Evolutionary conservation across 2,329 filamentous ascomycete genomes (phyloP).

Genomic region (Massarina eburnea): DNA sequence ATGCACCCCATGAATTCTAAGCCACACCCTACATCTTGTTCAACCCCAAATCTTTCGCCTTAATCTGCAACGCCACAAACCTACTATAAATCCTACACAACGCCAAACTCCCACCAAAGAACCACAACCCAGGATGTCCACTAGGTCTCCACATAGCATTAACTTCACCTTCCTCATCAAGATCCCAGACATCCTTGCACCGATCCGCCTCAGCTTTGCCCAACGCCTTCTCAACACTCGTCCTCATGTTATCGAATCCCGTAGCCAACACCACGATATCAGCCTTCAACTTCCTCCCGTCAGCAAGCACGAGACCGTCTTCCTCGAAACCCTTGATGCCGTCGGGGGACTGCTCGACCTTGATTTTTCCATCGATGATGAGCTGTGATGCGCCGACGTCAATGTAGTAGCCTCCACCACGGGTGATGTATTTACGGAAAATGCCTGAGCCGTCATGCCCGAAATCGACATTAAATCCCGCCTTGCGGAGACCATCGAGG

Average conservation of each 20-base stretch:
- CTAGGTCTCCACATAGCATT: constrained; percentile 43
- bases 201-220: constrained; percentile 62
- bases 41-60: constrained; percentile 43
- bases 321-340: constrained; percentile 57
- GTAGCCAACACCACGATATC: constrained; percentile 62
- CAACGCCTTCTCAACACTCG: constrained; percentile 62
- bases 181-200: constrained; percentile 52
- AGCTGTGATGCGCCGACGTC: constrained; percentile 66
- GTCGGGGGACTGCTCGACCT: constrained; percentile 53
- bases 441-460: constrained; percentile 61
- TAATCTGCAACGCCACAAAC: constrained; percentile 46
- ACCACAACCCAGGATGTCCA: constrained; percentile 46
- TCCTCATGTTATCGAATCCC: constrained; percentile 68
- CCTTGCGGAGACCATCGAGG: constrained; percentile 53
- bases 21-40: constrained; percentile 1
- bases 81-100: constrained; percentile 41
- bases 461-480: constrained; percentile 62
- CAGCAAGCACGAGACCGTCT: constrained; percentile 46
- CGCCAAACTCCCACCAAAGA: constrained; percentile 43
- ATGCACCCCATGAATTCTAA: too few species aligned
- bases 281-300: constrained; percentile 59
- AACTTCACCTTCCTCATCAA: constrained; percentile 44
- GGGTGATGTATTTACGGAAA: constrained; percentile 64
- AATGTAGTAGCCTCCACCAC: constrained; percentile 71
- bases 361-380: constrained; percentile 65